phyloP scores from a whole-genome alignment of 2,329 filamentous ascomycete genomes.

The Chrysoporthe deuterocubensis region DNA sequence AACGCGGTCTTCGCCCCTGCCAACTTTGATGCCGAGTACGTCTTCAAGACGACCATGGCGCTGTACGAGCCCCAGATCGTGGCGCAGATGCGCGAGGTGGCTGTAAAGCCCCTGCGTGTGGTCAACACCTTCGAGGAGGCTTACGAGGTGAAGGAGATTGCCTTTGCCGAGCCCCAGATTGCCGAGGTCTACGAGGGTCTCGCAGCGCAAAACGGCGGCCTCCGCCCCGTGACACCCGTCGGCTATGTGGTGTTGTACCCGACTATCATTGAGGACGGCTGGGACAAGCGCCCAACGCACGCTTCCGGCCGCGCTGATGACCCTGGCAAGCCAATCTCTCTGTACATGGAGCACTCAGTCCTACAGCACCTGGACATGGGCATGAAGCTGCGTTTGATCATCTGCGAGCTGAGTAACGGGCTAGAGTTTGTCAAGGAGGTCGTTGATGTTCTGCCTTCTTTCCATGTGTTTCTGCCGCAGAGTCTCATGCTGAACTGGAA shows the following conservation, averaged over 20 bases:
- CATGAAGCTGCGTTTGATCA: slow-evolving; percentile 59
- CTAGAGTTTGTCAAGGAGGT: slow-evolving; percentile 68
- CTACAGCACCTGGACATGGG: slow-evolving; percentile 59
- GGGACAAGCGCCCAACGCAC: slow-evolving; percentile 45
- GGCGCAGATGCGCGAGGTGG: slow-evolving; percentile 38
- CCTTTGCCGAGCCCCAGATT: slow-evolving; percentile 47
- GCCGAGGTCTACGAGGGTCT: slow-evolving; percentile 50
- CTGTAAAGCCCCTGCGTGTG: slow-evolving; percentile 34
- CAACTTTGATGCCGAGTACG: slow-evolving; percentile 45
- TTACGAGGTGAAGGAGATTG: slow-evolving; percentile 65
- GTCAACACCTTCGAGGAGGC: slow-evolving; percentile 50
- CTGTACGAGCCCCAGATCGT: slow-evolving; percentile 38
- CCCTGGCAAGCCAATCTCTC: slow-evolving; percentile 40
- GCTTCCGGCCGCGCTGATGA: slow-evolving; percentile 36
- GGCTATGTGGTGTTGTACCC: slow-evolving; percentile 51
- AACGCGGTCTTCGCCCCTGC: slow-evolving; percentile 40
- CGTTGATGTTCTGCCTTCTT: slow-evolving; percentile 59
- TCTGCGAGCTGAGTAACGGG: slow-evolving; percentile 52
- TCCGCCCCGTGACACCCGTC: slow-evolving; percentile 43
- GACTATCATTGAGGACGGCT: slow-evolving; percentile 53
- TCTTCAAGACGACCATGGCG: slow-evolving; percentile 51
- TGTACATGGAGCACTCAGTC: slow-evolving; percentile 68
- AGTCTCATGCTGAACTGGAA: slow-evolving; percentile 71
- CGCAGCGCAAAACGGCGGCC: slow-evolving; percentile 39
- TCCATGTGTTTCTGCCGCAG: slow-evolving; percentile 69